A percentile compares a stretch with the other conserved stretches of the same genome.
Conservation (phyloP, 1,284 basidiomycete genomes). For the Ganoderma boninense region DNA sequence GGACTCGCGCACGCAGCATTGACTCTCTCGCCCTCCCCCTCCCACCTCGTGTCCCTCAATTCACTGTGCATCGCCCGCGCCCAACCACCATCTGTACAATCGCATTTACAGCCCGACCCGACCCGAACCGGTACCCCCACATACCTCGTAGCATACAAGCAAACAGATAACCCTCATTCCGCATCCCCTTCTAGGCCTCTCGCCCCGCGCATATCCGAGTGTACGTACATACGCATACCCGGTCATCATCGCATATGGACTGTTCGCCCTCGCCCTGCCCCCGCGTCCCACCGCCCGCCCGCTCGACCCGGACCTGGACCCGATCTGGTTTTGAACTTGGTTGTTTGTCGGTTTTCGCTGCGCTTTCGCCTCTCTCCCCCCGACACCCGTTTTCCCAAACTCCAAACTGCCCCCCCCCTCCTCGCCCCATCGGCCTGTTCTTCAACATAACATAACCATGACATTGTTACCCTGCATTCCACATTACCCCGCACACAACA, state of each 20-base stretch:
- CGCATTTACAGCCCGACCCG: neutral
- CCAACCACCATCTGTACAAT: neutral
- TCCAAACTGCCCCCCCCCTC: too few species aligned
- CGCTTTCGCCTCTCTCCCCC: too few species aligned
- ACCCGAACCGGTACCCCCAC: too few species aligned
- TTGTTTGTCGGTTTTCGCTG: too few species aligned
- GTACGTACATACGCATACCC: conserved; percentile 20
- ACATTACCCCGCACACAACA: neutral
- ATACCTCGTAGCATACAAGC: conserved; percentile 9
- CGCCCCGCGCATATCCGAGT: conserved; percentile 6
- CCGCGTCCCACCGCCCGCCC: too few species aligned
- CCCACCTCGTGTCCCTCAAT: too few species aligned
- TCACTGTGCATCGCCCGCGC: neutral
- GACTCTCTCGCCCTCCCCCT: neutral
- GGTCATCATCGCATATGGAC: conserved; percentile 10
- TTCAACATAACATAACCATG: neutral
- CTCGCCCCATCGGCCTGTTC: neutral
- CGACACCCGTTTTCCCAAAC: too few species aligned
- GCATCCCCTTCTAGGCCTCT: neutral
- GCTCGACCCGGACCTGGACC: too few species aligned
- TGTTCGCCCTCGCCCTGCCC: neutral
- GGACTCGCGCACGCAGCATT: neutral
- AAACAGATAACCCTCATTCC: conserved; percentile 1
- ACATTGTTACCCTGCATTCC: neutral
- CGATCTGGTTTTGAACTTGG: too few species aligned